Evolutionary conservation across 2,329 filamentous ascomycete genomes (phyloP).

Genomic region (Botrytis tulipae): DNA sequence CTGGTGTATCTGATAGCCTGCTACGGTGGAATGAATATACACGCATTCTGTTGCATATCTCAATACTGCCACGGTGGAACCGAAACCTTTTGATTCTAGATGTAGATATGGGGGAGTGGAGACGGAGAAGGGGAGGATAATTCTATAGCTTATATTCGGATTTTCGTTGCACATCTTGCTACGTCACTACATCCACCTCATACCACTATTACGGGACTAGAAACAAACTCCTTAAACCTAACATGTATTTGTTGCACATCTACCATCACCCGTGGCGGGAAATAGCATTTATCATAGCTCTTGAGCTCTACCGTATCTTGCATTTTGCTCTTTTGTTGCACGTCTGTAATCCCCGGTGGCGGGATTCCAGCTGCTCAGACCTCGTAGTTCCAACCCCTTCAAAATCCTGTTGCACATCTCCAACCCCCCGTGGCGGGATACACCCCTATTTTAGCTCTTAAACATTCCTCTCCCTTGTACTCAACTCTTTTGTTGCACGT

Average conservation of each 20-base stretch:
- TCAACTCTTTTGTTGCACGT: too few relatives aligned
- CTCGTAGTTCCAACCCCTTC: too few relatives aligned
- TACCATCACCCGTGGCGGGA: background rate
- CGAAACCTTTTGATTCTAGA: background rate
- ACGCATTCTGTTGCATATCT: background rate
- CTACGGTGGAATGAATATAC: too few relatives aligned
- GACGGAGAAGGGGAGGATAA: background rate
- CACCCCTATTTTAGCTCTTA: too few relatives aligned
- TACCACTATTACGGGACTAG: background rate
- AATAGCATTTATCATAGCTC: too few relatives aligned
- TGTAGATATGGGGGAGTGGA: too few relatives aligned
- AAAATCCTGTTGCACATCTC: background rate
- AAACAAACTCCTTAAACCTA: background rate
- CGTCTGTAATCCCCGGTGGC: background rate
- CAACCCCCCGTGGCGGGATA: too few relatives aligned
- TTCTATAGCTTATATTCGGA: background rate
- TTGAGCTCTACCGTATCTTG: background rate
- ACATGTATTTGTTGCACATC: background rate
- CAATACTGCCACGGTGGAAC: background rate
- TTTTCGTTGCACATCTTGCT: background rate
- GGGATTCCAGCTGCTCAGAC: background rate
- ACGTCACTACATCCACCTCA: background rate
- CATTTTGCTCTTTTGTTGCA: background rate
- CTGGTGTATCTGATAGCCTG: background rate
- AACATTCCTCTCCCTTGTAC: too few relatives aligned